Base-by-base conservation (phyloP, 495 filamentous ascomycete genomes). In the Paragyromitra xinjiangensis region DNA sequence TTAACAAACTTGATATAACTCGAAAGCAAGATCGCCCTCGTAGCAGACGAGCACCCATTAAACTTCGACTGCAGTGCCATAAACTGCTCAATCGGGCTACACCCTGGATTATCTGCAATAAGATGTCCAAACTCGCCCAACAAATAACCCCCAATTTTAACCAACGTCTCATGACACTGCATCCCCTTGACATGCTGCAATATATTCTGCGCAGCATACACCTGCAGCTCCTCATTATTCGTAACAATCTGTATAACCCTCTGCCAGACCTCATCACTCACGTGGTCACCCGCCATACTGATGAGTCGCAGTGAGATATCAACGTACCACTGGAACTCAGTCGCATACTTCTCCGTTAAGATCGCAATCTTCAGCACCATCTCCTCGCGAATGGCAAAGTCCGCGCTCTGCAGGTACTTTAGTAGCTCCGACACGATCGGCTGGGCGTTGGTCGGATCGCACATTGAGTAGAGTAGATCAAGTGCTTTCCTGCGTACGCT, bases 281-380 rank as follows among this genome's bases (percentile, higher is more conserved):
- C 95, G 84, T 99, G 96, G 80, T 99, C 96, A 73, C 96, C 96
- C 9, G 96, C 96, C 87, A 98, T 92, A 34, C 96, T 94, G 70
- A 99, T 92, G 37, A 99, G 89, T 64, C 95, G 92, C 77, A 99
- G 85, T 3, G 95, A 97, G 73, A 98, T 97, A 82, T 99, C 94
- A 70, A 99, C 96, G 85, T 99, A 99, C 96, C 96, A 99, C 83
- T 97, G 94, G 16, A 97, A 92, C 82, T 99, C 94, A 0, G 94
- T 97, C 26, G 96, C 96, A 81, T 98, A 99, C 83, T 98, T 98
- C 83, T 99, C 96, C 2, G 96, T 97, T 68, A 99, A 83, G 80
- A 99, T 98, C 44, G 96, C 96, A 82, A 99, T 96, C 85, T 99
- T 99, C 65, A 99, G 85, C 8, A 98, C 96, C 96, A 99, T 98